A percentile compares a stretch with the other conserved stretches of the same genome.
phyloP scores from a whole-genome alignment of 2,329 filamentous ascomycete species.

The Ceratocystis variospora region DNA sequence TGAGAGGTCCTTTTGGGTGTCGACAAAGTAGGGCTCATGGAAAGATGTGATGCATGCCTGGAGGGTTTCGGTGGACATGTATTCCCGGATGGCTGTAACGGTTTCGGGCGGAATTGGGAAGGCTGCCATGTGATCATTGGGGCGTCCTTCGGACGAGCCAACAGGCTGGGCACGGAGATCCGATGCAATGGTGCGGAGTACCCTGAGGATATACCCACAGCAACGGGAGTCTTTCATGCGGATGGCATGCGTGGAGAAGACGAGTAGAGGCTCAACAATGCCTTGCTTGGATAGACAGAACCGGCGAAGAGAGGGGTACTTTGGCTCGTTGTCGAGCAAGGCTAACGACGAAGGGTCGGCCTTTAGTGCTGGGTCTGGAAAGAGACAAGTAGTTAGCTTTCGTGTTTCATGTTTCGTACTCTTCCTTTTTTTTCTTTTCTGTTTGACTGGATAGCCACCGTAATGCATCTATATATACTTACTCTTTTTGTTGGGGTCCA shows the following conservation, averaged over 20 bases:
- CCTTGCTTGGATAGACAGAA: slow-evolving; percentile 68
- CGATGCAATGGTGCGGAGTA: slow-evolving; percentile 73
- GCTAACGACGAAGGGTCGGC: neutral
- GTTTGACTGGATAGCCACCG: no score
- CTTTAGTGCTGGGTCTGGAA: slow-evolving; percentile 12
- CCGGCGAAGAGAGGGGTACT: slow-evolving; percentile 50
- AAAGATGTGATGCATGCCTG: slow-evolving; percentile 81
- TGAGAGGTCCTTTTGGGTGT: slow-evolving; percentile 84
- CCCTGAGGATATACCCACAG: slow-evolving; percentile 69
- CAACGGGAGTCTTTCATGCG: slow-evolving; percentile 81
- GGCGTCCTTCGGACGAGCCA: slow-evolving; percentile 12
- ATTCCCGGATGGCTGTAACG: slow-evolving; percentile 63
- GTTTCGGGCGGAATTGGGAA: slow-evolving; percentile 38
- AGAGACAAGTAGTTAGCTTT: neutral
- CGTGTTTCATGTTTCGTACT: neutral
- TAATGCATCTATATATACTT: slow-evolving; percentile 25
- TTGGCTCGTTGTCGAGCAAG: slow-evolving; percentile 7
- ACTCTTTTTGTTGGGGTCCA: slow-evolving; percentile 61
- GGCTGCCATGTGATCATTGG: slow-evolving; percentile 27
- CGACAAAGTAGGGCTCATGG: slow-evolving; percentile 92
- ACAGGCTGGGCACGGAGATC: slow-evolving; percentile 42
- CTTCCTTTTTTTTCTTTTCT: no score
- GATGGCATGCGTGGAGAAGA: slow-evolving; percentile 85
- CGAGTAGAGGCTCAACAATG: slow-evolving; percentile 73
- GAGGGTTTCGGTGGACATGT: slow-evolving; percentile 76